phyloP scores from a whole-genome alignment of 116 monocot species.

The Papilionanthe hybrid region DNA sequence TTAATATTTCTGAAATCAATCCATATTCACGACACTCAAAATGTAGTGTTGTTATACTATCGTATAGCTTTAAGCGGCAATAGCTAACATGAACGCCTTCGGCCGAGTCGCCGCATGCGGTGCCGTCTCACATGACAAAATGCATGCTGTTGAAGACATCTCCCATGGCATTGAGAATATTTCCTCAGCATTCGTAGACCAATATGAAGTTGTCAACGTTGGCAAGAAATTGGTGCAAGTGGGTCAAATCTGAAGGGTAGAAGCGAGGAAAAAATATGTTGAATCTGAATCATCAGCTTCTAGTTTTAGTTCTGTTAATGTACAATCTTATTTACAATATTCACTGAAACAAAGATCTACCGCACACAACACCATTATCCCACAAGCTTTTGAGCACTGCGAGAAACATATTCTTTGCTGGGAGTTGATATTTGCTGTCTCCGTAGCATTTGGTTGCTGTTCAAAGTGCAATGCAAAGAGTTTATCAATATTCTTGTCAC shows the following conservation, averaged over 20 bases:
- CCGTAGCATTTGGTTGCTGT: conserved; percentile 11
- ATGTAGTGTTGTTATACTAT: too few species aligned
- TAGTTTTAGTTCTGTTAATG: too few species aligned
- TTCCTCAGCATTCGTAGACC: conserved; percentile 25
- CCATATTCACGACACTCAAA: too few species aligned
- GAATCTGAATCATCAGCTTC: too few species aligned
- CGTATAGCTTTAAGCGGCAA: too few species aligned
- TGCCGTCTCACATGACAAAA: conserved; percentile 24
- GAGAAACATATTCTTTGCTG: conserved; percentile 6
- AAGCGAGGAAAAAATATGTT: too few species aligned
- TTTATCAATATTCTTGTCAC: too few species aligned
- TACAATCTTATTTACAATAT: too few species aligned
- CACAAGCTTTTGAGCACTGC: conserved; percentile 6
- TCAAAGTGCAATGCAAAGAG: too few species aligned
- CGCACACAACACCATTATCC: conserved; percentile 13
- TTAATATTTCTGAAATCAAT: too few species aligned
- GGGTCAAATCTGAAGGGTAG: neutral
- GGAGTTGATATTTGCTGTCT: conserved; percentile 3
- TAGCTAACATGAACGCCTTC: conserved; percentile 37
- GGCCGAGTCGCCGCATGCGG: conserved; percentile 43
- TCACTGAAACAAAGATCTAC: conserved; percentile 11
- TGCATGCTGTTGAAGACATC: conserved; percentile 38
- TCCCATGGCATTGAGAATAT: conserved; percentile 33
- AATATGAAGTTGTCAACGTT: conserved; percentile 36
- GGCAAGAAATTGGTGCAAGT: conserved; percentile 40